Percentiles rank a stretch among this genome's conserved stretches.
phyloP scores from a whole-genome alignment of 2,329 filamentous ascomycete genomes.

The Coniochaeta sp. region DNA sequence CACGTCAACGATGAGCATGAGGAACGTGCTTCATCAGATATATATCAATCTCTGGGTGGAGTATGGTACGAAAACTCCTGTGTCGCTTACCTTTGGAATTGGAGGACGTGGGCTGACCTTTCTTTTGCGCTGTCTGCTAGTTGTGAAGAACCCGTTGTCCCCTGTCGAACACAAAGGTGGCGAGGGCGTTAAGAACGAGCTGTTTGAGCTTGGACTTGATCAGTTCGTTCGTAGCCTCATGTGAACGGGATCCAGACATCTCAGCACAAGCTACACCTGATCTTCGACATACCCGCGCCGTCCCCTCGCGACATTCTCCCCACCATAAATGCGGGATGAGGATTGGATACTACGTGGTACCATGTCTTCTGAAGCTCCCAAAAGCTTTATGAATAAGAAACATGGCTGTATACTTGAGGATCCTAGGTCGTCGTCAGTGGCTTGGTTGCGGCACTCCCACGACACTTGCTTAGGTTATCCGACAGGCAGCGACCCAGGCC shows the following conservation, averaged over 20 bases:
- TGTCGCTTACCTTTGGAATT: neutral
- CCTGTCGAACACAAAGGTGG: conserved; percentile 63
- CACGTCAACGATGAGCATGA: conserved; percentile 79
- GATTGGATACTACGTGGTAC: neutral
- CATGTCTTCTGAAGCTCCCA: neutral
- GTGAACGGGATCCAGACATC: conserved; percentile 24
- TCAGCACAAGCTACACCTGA: neutral
- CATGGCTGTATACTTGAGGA: neutral
- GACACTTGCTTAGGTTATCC: neutral
- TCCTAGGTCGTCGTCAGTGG: neutral
- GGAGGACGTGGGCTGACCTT: conserved; percentile 10
- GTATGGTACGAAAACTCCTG: conserved; percentile 53
- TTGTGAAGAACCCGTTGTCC: conserved; percentile 63
- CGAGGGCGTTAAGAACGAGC: conserved; percentile 62
- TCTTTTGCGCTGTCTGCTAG: conserved; percentile 32
- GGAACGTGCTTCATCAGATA: conserved; percentile 92
- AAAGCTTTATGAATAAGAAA: neutral
- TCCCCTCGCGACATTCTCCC: neutral
- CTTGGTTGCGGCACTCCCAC: neutral
- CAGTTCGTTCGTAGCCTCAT: conserved; percentile 66
- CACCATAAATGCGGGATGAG: neutral
- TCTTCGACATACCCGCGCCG: neutral
- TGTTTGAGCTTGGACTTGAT: conserved; percentile 67
- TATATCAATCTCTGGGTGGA: conserved; percentile 98
- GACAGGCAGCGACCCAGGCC: neutral